Evolutionary conservation across 139 green algal genomes (phyloP), one percentile per base, ranked within the genome.

Genomic region (Coelastrella sp.): DNA sequence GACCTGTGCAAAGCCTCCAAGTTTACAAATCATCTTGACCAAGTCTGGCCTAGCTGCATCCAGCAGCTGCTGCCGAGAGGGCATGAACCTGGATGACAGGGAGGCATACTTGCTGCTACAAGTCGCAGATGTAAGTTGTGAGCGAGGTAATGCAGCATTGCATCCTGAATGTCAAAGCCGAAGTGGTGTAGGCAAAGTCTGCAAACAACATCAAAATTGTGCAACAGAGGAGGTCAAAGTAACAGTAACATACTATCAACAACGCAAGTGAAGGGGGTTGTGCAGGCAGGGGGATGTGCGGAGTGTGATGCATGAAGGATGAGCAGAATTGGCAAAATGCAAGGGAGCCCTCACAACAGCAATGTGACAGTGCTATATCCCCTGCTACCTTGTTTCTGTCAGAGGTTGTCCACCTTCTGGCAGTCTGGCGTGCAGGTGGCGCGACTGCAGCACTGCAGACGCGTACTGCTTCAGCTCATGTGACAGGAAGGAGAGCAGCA

Each of bases 1-100:
- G 17, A 88, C 84, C 68, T 89, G 20, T n/a, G 84, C 65, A n/a
- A 89, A 81, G 20, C 84, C 84, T 15, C 84, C 84, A 7, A 89
- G 65, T 6, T 59, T 68, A 6, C 19, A n/a, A 17, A 89, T 58
- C 20, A 89, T 49, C 0, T n/a, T 12, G 3, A 89, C 49, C 8
- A 89, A 68, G 70, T 89, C 84, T 20, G 27, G 9, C 49, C 84
- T 35, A 6, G 66, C 70, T 15, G 84, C 84, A 22, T 35, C 35
- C 68, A 89, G 68, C 84, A 89, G 70, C 84, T 82, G 68, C 20
- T 82, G 49, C 19, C 84, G 68, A 19, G 20, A 72, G 3, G 84
- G 84, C 84, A 89, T 89, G 6, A 12, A 19, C 70, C 82, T 87
- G 84, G 70, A 60, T 27, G 1, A 11, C 78, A 61, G 14, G 63